These are phyloP conservation scores for Orbilia blumenaviensis DNA, from an alignment of 2,329 filamentous ascomycete species.

Conservation along the genomic window DNA sequence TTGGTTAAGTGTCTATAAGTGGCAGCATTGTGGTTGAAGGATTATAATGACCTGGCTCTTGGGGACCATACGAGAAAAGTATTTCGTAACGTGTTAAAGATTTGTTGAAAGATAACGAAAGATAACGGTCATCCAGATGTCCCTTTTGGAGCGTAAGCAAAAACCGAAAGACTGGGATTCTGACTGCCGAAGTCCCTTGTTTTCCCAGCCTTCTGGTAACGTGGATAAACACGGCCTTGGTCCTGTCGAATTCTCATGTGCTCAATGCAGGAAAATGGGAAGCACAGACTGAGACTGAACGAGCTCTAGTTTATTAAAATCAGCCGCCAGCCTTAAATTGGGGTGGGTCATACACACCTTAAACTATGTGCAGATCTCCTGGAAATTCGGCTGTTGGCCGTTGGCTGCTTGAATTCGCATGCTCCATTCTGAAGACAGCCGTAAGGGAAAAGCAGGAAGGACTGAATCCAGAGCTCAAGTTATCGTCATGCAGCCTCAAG, in stretches of 20 bases:
- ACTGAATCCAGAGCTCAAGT: neutral
- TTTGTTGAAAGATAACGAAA: neutral
- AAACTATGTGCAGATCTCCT: neutral
- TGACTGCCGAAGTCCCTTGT: neutral
- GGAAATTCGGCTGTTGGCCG: neutral
- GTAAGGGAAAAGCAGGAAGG: no score
- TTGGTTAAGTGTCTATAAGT: neutral
- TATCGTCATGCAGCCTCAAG: neutral
- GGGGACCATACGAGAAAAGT: neutral
- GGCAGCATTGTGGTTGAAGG: no score
- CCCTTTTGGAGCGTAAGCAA: neutral
- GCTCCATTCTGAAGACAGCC: no score
- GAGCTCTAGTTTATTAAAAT: neutral
- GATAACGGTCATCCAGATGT: neutral
- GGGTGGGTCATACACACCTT: neutral
- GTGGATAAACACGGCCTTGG: constrained; percentile 5
- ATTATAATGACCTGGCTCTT: neutral
- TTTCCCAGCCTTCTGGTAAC: constrained; percentile 8
- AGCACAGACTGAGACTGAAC: neutral
- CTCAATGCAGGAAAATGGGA: neutral
- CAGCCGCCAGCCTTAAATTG: neutral
- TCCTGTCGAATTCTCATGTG: neutral
- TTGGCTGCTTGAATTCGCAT: neutral
- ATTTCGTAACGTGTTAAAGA: neutral
- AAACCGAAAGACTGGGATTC: neutral